Evolutionary conservation across 2,329 filamentous ascomycete species (phyloP).

Genomic region (Ceratocystis cubensis): DNA sequence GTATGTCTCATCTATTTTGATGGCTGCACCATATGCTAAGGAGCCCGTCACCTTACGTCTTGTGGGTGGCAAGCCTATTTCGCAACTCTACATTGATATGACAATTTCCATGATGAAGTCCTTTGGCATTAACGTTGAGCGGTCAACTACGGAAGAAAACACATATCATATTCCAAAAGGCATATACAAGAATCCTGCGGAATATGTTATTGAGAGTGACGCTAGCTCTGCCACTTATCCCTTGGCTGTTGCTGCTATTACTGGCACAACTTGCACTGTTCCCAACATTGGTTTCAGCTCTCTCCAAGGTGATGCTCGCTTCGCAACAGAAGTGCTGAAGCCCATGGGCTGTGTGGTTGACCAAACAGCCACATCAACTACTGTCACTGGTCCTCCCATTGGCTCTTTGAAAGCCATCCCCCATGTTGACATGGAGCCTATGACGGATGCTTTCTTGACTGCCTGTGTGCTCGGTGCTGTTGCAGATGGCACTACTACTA

Average conservation of each 20-base stretch:
- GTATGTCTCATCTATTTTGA: conserved; percentile 91
- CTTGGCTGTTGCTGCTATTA: conserved; percentile 84
- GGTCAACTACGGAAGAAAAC: conserved; percentile 65
- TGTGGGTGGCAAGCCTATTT: conserved; percentile 94
- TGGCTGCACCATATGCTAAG: conserved; percentile 95
- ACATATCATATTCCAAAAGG: conserved; percentile 90
- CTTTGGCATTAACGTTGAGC: conserved; percentile 72
- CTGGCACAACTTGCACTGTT: conserved; percentile 86
- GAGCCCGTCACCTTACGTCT: conserved; percentile 79
- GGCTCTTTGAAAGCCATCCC: conserved; percentile 63
- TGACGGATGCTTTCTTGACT: conserved; percentile 97
- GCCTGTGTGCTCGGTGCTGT: conserved; percentile 88
- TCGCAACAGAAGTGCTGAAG: conserved; percentile 75
- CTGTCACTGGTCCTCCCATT: conserved; percentile 71
- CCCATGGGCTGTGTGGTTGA: conserved; percentile 91
- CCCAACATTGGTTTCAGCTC: conserved; percentile 91
- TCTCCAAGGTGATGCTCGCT: conserved; percentile 86
- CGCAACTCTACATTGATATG: conserved; percentile 96
- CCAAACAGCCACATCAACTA: conserved; percentile 76
- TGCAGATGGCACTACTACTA: conserved; percentile 68
- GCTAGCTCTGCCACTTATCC: conserved; percentile 97
- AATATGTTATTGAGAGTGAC: conserved; percentile 91
- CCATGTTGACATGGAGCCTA: conserved; percentile 94
- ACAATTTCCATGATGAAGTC: conserved; percentile 93
- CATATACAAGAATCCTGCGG: conserved; percentile 65